Percentiles rank a stretch among this genome's conserved stretches.
phyloP scores from a whole-genome alignment of 306 rosid genomes.

The Cucurbita argyrosperma region DNA sequence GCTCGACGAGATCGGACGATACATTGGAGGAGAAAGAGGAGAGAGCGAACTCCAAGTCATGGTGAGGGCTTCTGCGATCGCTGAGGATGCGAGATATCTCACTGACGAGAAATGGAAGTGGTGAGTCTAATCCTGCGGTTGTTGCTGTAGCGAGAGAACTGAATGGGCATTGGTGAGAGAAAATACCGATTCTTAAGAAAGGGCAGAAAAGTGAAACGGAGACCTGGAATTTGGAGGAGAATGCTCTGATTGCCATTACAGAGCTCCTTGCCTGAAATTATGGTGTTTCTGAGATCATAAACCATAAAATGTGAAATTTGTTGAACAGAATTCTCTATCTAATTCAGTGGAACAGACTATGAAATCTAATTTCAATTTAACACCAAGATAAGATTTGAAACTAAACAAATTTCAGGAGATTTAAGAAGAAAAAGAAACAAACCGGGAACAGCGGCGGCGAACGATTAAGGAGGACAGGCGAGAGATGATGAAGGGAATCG shows the following conservation, averaged over 20 bases:
- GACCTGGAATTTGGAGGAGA: constrained; percentile 19
- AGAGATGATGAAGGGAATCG: too few relatives aligned
- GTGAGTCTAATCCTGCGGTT: constrained; percentile 5
- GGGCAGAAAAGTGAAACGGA: constrained; percentile 14
- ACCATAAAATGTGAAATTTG: too few relatives aligned
- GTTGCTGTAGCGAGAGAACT: constrained; percentile 16
- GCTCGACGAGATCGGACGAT: constrained; percentile 56
- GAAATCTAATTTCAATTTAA: too few relatives aligned
- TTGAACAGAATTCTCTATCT: too few relatives aligned
- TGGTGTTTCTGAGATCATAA: too few relatives aligned
- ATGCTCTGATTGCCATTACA: constrained; percentile 25
- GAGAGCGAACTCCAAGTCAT: constrained; percentile 56
- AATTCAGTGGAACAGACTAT: too few relatives aligned
- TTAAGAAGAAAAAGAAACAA: too few relatives aligned
- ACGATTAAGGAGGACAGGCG: too few relatives aligned
- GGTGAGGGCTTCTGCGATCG: constrained; percentile 64
- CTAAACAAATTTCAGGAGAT: too few relatives aligned
- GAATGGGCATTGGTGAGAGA: constrained; percentile 3
- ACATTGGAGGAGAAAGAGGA: constrained; percentile 38
- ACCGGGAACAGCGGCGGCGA: too few relatives aligned
- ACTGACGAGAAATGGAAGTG: constrained; percentile 41
- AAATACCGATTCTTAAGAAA: constrained; percentile 13
- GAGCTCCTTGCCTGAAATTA: background rate
- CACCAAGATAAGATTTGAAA: too few relatives aligned
- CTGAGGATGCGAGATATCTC: constrained; percentile 74